A percentile compares a stretch with the other conserved stretches of the same genome.
These are phyloP conservation scores for Stachybotrys elegans DNA, from an alignment of 2,329 filamentous ascomycete species.

Conservation along the genomic window DNA sequence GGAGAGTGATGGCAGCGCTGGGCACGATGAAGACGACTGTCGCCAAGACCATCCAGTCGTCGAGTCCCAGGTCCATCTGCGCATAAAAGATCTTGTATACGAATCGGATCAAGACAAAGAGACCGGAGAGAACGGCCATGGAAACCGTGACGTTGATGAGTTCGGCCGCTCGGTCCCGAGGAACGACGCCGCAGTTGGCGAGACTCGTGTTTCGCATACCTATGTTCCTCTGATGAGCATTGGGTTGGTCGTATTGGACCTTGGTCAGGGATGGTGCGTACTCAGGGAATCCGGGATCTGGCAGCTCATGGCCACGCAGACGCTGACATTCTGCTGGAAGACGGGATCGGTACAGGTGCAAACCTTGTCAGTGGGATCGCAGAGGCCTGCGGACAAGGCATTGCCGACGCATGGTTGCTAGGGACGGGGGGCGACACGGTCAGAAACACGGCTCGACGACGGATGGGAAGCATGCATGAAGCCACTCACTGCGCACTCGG, in stretches of 20 bases:
- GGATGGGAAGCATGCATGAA: too few species aligned
- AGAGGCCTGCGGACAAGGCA: too few species aligned
- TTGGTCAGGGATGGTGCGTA: too few species aligned
- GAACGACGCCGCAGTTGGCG: slow-evolving; percentile 15
- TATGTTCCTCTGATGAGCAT: slow-evolving; percentile 8
- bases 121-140: slow-evolving; percentile 27
- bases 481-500: too few species aligned
- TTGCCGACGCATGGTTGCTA: too few species aligned
- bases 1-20: slow-evolving; percentile 21
- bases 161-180: slow-evolving; percentile 23
- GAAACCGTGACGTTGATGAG: slow-evolving; percentile 22
- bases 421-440: too few species aligned
- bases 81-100: slow-evolving; percentile 24
- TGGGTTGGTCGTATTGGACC: neutral
- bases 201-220: slow-evolving; percentile 18
- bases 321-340: slow-evolving; percentile 1
- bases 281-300: slow-evolving; percentile 13
- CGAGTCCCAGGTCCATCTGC: slow-evolving; percentile 24
- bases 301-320: slow-evolving; percentile 6
- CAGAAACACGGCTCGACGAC: too few species aligned
- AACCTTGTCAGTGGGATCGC: neutral
- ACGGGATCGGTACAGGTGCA: neutral
- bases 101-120: slow-evolving; percentile 33
- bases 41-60: slow-evolving; percentile 28
- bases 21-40: slow-evolving; percentile 21